Base-by-base conservation (phyloP, 805 yeast genomes). In the Wickerhamomyces bovis region DNA sequence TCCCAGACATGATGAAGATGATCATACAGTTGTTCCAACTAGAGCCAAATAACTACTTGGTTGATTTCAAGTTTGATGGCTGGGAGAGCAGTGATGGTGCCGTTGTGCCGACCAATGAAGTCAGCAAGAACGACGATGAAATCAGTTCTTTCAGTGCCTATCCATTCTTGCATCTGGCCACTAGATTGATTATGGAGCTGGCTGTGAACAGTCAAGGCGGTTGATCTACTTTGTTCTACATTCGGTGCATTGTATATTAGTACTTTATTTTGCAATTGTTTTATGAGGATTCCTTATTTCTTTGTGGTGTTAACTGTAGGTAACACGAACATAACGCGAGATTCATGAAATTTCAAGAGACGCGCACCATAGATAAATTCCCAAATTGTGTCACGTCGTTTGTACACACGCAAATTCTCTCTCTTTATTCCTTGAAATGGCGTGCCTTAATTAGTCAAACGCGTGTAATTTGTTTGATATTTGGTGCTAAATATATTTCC, bases 31-130 rank as follows among this genome's bases (percentile, higher is more conserved):
- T 94, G 48, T 94, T 92, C 68, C 97, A 92, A 64, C 73, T 94
- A 52, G 99, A 94, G 63, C 96, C 96, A 40, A 92, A 94, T 66
- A 92, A 92, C 63, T 94, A 94, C 61, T 72, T 94, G 44, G 98
- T 94, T 10, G 99, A 94, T 66, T 94, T 94, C 73, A 94, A 94
- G 67, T 94, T 92, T 63, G 98, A 92, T 64, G 98, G 98, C 1
- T 92, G 97, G 96, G 97, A 90, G 61, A 73, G 68, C 43, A 66
- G 67, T 23, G 67, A 62, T 42, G 69, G 65, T 19, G 61, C 65
- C 1, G 70, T 62, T 11, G 48, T 59, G 6, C 48, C 56, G 36
- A 55, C 60, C 43, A 55, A 62, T n/a, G 58, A 60, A 38, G 52
- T 63, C 3, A 53, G 46, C 19, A 57, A 58, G 46, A 72, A 72